Conservation (phyloP, 179 eudicot genomes). For the Silene coronaria region DNA sequence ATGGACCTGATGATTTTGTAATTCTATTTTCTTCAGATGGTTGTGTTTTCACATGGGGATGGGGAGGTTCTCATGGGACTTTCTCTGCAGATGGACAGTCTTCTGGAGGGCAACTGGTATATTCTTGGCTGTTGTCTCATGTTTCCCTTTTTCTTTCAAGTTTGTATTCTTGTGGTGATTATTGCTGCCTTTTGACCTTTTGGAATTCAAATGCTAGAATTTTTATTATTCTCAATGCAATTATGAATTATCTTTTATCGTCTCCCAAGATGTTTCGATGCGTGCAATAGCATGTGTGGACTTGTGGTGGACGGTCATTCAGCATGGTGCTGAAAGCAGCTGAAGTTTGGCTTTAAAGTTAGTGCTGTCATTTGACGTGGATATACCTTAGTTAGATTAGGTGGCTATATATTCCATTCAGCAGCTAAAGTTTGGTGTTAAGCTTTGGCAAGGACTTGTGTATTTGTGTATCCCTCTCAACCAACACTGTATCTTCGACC, state of each 20-base stretch:
- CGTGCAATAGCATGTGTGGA: background rate
- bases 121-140: conserved; percentile 21
- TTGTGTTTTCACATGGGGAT: conserved; percentile 83
- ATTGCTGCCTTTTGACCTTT: background rate
- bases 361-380: background rate
- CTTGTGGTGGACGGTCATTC: background rate
- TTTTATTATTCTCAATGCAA: background rate
- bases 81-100: conserved; percentile 88
- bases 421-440: background rate
- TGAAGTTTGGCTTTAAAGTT: background rate
- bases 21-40: conserved; percentile 46
- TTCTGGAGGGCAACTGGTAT: conserved; percentile 96
- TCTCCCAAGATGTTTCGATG: background rate
- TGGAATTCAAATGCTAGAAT: conserved; percentile 1
- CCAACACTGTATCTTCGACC: background rate
- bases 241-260: background rate
- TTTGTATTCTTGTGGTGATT: background rate
- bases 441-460: background rate
- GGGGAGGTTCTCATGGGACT: conserved; percentile 98
- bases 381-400: background rate
- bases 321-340: background rate
- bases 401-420: background rate
- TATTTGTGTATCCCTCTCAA: background rate
- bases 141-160: background rate
- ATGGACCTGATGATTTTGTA: background rate